These are phyloP conservation scores for Magnusiomyces starmeri DNA, from an alignment of 1,139 yeast genomes.

Conservation along the genomic window DNA sequence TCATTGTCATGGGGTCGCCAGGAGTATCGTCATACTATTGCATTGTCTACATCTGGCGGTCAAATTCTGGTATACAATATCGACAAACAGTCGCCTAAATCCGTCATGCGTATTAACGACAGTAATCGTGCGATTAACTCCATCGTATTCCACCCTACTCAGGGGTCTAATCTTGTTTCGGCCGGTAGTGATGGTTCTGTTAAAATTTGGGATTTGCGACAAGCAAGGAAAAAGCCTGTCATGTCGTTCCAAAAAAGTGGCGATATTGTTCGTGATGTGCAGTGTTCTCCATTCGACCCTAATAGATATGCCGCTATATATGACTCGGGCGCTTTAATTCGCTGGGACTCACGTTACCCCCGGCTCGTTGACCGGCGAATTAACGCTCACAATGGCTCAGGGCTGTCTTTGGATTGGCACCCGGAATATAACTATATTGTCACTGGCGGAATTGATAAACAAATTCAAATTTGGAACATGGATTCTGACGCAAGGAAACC, in stretches of 20 bases:
- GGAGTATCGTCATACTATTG: conserved; percentile 23
- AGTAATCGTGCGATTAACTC: conserved; percentile 80
- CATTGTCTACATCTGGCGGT: conserved; percentile 30
- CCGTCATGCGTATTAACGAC: conserved; percentile 43
- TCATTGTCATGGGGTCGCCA: conserved; percentile 35
- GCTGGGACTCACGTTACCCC: conserved; percentile 68
- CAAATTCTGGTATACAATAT: conserved; percentile 42
- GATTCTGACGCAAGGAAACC: conserved; percentile 46
- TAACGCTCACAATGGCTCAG: conserved; percentile 90
- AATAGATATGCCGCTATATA: conserved; percentile 62
- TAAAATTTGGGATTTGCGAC: conserved; percentile 79
- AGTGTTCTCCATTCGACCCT: conserved; percentile 37
- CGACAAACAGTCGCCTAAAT: conserved; percentile 34
- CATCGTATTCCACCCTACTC: conserved; percentile 56
- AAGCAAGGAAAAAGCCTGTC: conserved; percentile 41
- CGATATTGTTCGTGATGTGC: conserved; percentile 38
- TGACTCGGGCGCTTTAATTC: conserved; percentile 81
- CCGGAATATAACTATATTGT: conserved; percentile 74
- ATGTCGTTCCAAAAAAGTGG: conserved; percentile 42
- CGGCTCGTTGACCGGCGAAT: conserved; percentile 51
- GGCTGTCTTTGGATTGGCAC: conserved; percentile 81
- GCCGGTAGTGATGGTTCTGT: conserved; percentile 92
- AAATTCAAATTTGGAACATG: conserved; percentile 73
- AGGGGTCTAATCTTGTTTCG: conserved; percentile 56
- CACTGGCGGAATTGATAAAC: conserved; percentile 90